These are phyloP conservation scores for Cyphellophora europaea DNA, from an alignment of 2,329 filamentous ascomycete genomes.

Conservation along the genomic window DNA sequence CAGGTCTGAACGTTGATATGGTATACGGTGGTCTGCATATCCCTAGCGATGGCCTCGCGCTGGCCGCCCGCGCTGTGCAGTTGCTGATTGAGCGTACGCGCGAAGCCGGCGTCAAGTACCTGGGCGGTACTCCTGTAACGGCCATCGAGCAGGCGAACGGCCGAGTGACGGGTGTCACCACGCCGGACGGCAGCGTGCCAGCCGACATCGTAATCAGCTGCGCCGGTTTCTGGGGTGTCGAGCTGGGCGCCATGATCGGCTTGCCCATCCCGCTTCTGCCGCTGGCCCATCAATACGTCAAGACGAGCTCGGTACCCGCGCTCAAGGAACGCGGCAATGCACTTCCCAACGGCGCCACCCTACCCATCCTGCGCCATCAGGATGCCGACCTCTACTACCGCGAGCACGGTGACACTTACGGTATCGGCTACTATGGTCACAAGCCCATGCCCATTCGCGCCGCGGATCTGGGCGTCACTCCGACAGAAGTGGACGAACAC, in stretches of 20 bases:
- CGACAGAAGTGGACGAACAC: slow-evolving; percentile 42
- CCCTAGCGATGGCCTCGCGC: slow-evolving; percentile 51
- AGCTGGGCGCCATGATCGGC: slow-evolving; percentile 53
- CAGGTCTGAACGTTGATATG: slow-evolving; percentile 42
- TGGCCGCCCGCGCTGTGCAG: slow-evolving; percentile 53
- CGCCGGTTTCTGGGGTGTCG: slow-evolving; percentile 58
- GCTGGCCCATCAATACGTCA: slow-evolving; percentile 55
- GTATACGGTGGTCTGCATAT: slow-evolving; percentile 53
- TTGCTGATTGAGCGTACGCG: slow-evolving; percentile 50
- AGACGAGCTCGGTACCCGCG: slow-evolving; percentile 45
- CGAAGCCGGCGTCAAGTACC: slow-evolving; percentile 49
- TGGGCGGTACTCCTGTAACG: slow-evolving; percentile 48
- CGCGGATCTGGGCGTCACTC: slow-evolving; percentile 43
- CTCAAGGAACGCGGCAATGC: slow-evolving; percentile 32
- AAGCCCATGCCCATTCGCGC: slow-evolving; percentile 52
- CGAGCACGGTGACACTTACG: slow-evolving; percentile 53
- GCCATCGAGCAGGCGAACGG: slow-evolving; percentile 42
- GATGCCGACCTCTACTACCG: slow-evolving; percentile 57
- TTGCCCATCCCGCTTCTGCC: slow-evolving; percentile 50
- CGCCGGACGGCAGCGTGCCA: slow-evolving; percentile 37
- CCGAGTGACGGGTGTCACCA: slow-evolving; percentile 48
- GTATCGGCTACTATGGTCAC: slow-evolving; percentile 58
- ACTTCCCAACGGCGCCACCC: slow-evolving; percentile 38
- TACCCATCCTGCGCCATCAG: slow-evolving; percentile 54
- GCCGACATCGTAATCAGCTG: slow-evolving; percentile 56